phyloP scores from a whole-genome alignment of 257 asterid species.

The Ocimum tenuiflorum region DNA sequence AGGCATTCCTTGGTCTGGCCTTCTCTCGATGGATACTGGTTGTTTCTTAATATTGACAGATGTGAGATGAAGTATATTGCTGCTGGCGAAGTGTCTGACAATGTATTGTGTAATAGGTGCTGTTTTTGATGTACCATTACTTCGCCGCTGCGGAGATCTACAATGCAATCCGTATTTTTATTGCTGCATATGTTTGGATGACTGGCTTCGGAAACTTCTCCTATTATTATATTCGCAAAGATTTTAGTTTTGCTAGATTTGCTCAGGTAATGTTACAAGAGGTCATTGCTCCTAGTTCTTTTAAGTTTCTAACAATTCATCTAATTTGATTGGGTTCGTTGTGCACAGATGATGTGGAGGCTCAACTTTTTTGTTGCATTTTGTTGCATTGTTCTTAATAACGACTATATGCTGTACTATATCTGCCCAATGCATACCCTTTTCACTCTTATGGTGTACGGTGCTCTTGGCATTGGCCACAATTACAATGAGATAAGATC shows the following conservation, averaged over 20 bases:
- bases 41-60: too few species aligned
- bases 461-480: slow-evolving; percentile 72
- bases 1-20: background rate
- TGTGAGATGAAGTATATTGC: too few species aligned
- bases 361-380: slow-evolving; percentile 75
- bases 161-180: slow-evolving; percentile 73
- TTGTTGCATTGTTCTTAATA: slow-evolving; percentile 68
- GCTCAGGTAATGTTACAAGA: too few species aligned
- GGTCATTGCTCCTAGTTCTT: too few species aligned
- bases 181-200: slow-evolving; percentile 93
- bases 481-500: slow-evolving; percentile 64
- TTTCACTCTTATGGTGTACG: slow-evolving; percentile 86
- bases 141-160: slow-evolving; percentile 76
- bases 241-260: slow-evolving; percentile 75
- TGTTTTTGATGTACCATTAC: slow-evolving; percentile 87
- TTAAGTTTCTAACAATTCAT: too few species aligned
- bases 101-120: slow-evolving; percentile 41
- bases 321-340: too few species aligned
- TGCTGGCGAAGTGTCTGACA: too few species aligned
- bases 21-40: too few species aligned
- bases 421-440: slow-evolving; percentile 95
- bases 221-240: slow-evolving; percentile 76
- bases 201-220: slow-evolving; percentile 94
- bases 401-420: slow-evolving; percentile 61
- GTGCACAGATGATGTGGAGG: slow-evolving; percentile 99